Evolutionary conservation across 78 protist species (phyloP), one percentile per base, ranked within the genome.

Genomic region (Dictyostelium intermedium): DNA sequence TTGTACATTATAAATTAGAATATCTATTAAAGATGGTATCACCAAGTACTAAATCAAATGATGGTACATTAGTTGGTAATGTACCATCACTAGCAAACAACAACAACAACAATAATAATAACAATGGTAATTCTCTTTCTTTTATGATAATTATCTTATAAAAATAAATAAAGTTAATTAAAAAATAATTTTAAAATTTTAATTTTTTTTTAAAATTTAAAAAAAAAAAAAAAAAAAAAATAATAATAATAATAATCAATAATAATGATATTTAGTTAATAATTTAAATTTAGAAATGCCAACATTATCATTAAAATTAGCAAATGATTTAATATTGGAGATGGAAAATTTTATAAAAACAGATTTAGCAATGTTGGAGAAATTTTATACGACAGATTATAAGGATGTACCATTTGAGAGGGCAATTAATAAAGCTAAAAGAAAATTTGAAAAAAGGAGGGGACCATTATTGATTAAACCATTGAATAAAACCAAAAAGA

Each of bases 381-480:
- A 81, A 72, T 89, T 89, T 53, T 80, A 80, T 89, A 39, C 60
- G 18, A 47, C 87, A 78, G 83, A 89, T 80, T 39, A 89, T 27
- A 41, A 81, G 8, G 94, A 89, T 89, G 94, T 89, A 80, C 87
- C 94, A 14, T 81, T 81, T 89, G 87, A 89, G 20, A 78, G 77
- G n/a, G 94, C 94, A 10, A 89, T 89, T 0, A 81, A 78, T 32
- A 89, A 89, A 89, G 94, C 94, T 69, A 89, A 89, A 60, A 89
- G 94, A 89, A 89, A 80, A 66, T 89, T 69, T 81, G 94, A 89
- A 70, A 89, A 92, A 61, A 41, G 96, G 78, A 78, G 93, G 50
- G 96, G 96, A 18, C 96, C 96, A 18, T 73, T 78, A 43, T 63
- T 92, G 18, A 92, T 92, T 39, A 92, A 84, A 73, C 96, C 96